These are phyloP conservation scores for Gyromitra esculenta DNA, from an alignment of 2,329 filamentous ascomycete genomes.

Conservation along the genomic window DNA sequence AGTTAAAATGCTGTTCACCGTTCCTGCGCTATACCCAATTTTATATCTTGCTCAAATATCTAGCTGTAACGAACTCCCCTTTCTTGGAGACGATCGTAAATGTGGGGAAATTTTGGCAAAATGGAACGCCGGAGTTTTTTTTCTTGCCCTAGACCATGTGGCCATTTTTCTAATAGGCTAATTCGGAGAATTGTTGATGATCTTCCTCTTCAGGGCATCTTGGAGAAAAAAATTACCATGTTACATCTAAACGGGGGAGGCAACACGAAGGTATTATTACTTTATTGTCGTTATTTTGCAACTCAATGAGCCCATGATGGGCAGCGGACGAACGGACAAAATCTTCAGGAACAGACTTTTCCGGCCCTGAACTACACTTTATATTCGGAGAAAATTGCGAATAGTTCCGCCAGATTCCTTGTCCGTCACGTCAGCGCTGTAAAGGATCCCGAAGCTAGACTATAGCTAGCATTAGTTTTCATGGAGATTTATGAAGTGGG, in stretches of 20 bases:
- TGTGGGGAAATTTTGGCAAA: slow-evolving; percentile 47
- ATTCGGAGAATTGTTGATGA: slow-evolving; percentile 39
- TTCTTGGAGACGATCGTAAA: slow-evolving; percentile 22
- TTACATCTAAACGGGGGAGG: slow-evolving; percentile 14
- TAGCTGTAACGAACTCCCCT: not conserved
- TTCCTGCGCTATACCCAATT: slow-evolving; percentile 15
- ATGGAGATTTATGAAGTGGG: not conserved
- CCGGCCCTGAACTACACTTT: slow-evolving; percentile 27
- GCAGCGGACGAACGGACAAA: slow-evolving; percentile 1
- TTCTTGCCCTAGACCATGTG: slow-evolving; percentile 1
- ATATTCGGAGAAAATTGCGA: slow-evolving; percentile 14
- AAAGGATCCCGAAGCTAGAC: slow-evolving; percentile 7
- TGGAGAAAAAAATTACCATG: slow-evolving; percentile 1
- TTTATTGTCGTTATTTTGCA: slow-evolving; percentile 7
- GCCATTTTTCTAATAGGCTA: slow-evolving; percentile 27
- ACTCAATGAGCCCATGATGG: not conserved
- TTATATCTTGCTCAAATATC: not conserved
- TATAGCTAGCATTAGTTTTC: slow-evolving; percentile 4
- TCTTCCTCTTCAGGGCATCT: slow-evolving; percentile 11
- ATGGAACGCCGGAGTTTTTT: slow-evolving; percentile 24
- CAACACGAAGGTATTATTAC: slow-evolving; percentile 26
- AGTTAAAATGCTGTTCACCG: slow-evolving; percentile 3
- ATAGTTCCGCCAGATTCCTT: slow-evolving; percentile 37
- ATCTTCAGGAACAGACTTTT: slow-evolving; percentile 10
- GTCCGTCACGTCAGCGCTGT: slow-evolving; percentile 13